A percentile compares a stretch with the other conserved stretches of the same genome.
phyloP scores from a whole-genome alignment of 2,329 filamentous ascomycete species.

The Colletotrichum godetiae region DNA sequence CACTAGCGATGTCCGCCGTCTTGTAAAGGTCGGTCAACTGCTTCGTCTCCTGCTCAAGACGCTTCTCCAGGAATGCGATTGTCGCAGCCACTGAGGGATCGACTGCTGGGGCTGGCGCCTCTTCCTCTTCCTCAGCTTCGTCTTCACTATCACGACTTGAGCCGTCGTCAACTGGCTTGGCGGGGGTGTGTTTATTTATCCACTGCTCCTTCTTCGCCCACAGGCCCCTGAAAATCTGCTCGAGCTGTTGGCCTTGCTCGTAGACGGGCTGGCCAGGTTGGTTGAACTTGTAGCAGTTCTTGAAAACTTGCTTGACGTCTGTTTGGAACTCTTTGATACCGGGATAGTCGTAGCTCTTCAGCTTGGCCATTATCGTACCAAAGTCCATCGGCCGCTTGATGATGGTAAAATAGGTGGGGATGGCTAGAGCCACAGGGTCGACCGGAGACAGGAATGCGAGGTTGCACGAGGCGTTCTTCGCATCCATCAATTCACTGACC shows the following conservation, averaged over 20 bases:
- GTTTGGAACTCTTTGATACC: conserved; percentile 87
- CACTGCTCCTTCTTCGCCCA: conserved; percentile 85
- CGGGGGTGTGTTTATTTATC: conserved; percentile 78
- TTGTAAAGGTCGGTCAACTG: conserved; percentile 67
- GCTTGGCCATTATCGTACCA: conserved; percentile 80
- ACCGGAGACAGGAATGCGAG: conserved; percentile 85
- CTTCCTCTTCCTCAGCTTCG: conserved; percentile 78
- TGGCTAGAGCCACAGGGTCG: conserved; percentile 92
- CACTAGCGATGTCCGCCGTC: conserved; percentile 60
- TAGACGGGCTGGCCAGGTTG: conserved; percentile 78
- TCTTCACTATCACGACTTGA: conserved; percentile 77
- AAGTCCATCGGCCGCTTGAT: conserved; percentile 99
- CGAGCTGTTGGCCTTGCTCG: conserved; percentile 75
- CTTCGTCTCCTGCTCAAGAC: conserved; percentile 66
- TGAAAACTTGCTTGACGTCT: conserved; percentile 85
- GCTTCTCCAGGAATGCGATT: conserved; percentile 64
- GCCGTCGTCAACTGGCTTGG: conserved; percentile 64
- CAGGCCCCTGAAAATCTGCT: conserved; percentile 79
- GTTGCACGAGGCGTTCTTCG: conserved; percentile 75
- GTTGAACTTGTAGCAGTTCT: conserved; percentile 95
- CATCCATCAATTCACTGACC: conserved; percentile 80
- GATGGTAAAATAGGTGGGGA: conserved; percentile 91
- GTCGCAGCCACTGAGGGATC: conserved; percentile 45
- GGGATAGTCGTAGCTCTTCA: conserved; percentile 82
- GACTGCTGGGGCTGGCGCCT: conserved; percentile 68